Evolutionary conservation across 2,329 filamentous ascomycete species (phyloP).

Genomic region (Aureobasidium sp.): DNA sequence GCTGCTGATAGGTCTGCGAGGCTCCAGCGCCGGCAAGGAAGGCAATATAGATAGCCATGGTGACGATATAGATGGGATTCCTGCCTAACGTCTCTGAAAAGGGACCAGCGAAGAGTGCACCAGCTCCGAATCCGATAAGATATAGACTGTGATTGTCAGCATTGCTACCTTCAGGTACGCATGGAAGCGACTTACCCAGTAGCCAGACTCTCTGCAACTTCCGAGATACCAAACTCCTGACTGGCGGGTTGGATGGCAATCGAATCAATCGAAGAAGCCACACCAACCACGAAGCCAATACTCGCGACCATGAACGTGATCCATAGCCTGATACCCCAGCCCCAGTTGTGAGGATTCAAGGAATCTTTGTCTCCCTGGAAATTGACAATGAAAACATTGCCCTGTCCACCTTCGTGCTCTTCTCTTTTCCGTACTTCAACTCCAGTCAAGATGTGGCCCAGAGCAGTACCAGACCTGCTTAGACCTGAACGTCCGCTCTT

Average conservation of each 20-base stretch:
- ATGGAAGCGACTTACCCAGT: slow-evolving; percentile 38
- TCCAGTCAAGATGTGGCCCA: slow-evolving; percentile 40
- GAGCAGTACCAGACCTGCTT: slow-evolving; percentile 30
- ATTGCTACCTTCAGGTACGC: fast-evolving
- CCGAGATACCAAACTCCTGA: slow-evolving; percentile 51
- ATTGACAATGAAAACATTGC: slow-evolving; percentile 43
- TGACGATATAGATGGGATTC: slow-evolving; percentile 55
- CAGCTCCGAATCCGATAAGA: slow-evolving; percentile 48
- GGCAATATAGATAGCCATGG: slow-evolving; percentile 52
- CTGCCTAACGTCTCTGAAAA: slow-evolving; percentile 50
- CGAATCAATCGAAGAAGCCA: slow-evolving; percentile 61
- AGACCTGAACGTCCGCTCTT: slow-evolving; percentile 26
- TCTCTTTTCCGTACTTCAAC: slow-evolving; percentile 39
- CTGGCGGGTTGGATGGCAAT: slow-evolving; percentile 52
- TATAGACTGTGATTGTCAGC: slow-evolving; percentile 28
- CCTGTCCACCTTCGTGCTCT: slow-evolving; percentile 39
- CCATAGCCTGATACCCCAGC: slow-evolving; percentile 30
- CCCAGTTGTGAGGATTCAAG: slow-evolving; percentile 43
- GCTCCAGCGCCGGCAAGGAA: slow-evolving; percentile 56
- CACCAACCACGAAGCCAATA: slow-evolving; percentile 58
- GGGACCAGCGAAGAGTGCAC: slow-evolving; percentile 55
- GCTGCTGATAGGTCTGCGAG: slow-evolving; percentile 51
- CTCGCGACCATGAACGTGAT: slow-evolving; percentile 38
- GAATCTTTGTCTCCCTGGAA: slow-evolving; percentile 41
- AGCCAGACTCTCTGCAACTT: slow-evolving; percentile 57